Percentiles rank a stretch among this genome's conserved stretches.
Evolutionary conservation across 2,329 filamentous ascomycete genomes (phyloP).

Genomic region (Sarocladium kiliense): DNA sequence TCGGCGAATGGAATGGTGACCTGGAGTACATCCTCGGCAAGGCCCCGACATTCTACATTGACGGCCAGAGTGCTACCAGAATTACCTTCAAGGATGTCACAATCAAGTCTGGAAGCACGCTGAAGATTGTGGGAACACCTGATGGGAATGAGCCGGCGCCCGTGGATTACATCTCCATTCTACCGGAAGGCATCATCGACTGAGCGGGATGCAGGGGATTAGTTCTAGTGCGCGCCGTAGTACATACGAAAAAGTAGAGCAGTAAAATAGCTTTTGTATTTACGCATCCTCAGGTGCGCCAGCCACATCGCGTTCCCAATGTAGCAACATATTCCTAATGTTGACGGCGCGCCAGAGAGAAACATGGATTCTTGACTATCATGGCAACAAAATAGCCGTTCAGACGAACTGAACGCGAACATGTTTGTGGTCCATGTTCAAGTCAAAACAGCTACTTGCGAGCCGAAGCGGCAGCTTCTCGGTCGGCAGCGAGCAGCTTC

Average conservation of each 20-base stretch:
- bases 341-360: too few species aligned
- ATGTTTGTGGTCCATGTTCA: too few species aligned
- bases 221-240: too few species aligned
- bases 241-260: too few species aligned
- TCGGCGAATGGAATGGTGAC: conserved; percentile 57
- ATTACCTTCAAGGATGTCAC: conserved; percentile 51
- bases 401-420: too few species aligned
- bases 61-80: conserved; percentile 60
- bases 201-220: too few species aligned
- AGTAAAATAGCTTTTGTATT: too few species aligned
- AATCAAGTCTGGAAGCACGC: conserved; percentile 42
- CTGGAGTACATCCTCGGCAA: conserved; percentile 56
- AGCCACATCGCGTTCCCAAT: too few species aligned
- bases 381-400: too few species aligned
- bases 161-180: conserved; percentile 60
- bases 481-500: conserved; percentile 28
- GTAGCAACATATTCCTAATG: too few species aligned
- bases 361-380: too few species aligned
- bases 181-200: conserved; percentile 54
- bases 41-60: conserved; percentile 51
- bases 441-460: conserved; percentile 14
- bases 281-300: too few species aligned
- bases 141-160: conserved; percentile 60
- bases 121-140: conserved; percentile 52
- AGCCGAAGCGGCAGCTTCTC: conserved; percentile 22